Evolutionary conservation across 2,329 filamentous ascomycete genomes (phyloP), one percentile per base, ranked within the genome.

Genomic region (Aplosporella prunicola): DNA sequence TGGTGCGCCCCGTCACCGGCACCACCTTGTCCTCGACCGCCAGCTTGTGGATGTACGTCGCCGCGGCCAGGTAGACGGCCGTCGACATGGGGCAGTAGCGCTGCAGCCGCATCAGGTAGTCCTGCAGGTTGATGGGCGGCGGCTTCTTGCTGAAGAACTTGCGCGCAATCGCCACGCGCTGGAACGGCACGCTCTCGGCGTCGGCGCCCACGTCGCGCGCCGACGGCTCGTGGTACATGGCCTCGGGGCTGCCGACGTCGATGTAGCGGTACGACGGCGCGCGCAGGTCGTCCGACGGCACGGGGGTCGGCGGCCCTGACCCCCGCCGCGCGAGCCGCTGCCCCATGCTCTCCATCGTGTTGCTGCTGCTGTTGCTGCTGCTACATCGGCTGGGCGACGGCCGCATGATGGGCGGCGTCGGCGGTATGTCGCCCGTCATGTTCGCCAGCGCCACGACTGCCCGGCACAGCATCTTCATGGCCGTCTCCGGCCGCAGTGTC

Each of bases 61-160:
- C 87, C 4, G 88, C 81, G 1, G 89, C 86, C 17, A 98, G 77
- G 62, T 94, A 95, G 8, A 96, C 89, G 16, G 81, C 89, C 0
- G 88, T 87, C 44, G 84, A 93, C 75, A 94, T 87, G 3, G 91
- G 88, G 53, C 89, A 96, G 64, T 82, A 95, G 41, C 77, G 77
- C 62, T 96, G 88, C 41, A 96, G 75, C 11, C 89, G 82, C 51
- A 79, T 69, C 16, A 96, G 73, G 55, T 96, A 98, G 45, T 91
- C 82, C 52, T 81, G 76, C 31, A 95, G 71, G 23, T 78, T 72
- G 47, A 96, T 89, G 9, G 82, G 80, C 14, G 91, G 89, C 11
- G 86, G 78, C 34, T 78, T 76, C 57, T 91, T 94, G 46, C 82
- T 89, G 66, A 91, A 93, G 62, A 98, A 98, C 52, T 91, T 91